phyloP scores from a whole-genome alignment of 2,329 filamentous ascomycete genomes.

The Colletotrichum sojae region DNA sequence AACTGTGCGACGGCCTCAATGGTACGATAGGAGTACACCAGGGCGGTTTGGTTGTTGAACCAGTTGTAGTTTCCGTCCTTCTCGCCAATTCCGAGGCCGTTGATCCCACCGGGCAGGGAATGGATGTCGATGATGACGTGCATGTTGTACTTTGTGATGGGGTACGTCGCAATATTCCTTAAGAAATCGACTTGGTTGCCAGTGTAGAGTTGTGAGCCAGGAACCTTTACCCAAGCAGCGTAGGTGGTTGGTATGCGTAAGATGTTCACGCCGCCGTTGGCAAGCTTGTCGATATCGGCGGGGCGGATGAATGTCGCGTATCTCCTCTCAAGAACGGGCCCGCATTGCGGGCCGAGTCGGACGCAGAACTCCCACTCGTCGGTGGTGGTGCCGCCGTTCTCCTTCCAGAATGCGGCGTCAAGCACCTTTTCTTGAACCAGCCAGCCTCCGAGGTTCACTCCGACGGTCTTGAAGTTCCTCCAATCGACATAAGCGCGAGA shows the following conservation, averaged over 20 bases:
- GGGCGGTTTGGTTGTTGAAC: constrained; percentile 18
- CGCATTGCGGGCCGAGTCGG: background rate
- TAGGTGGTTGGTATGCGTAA: constrained; percentile 24
- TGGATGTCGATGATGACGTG: constrained; percentile 20
- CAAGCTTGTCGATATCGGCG: constrained; percentile 27
- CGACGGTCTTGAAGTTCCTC: no score
- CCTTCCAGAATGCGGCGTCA: no score
- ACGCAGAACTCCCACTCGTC: no score
- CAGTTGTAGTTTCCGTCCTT: constrained; percentile 21
- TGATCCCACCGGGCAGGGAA: constrained; percentile 14
- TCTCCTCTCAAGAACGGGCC: constrained; percentile 13
- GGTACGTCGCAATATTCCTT: constrained; percentile 6
- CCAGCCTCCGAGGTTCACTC: no score
- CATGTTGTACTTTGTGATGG: constrained; percentile 19
- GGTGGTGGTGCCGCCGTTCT: no score
- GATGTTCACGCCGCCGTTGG: constrained; percentile 11
- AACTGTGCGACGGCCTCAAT: constrained; percentile 8
- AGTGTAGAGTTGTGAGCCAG: constrained; percentile 22
- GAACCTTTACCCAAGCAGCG: constrained; percentile 22
- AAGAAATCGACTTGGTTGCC: constrained; percentile 15
- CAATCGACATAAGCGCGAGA: no score
- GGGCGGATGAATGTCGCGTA: constrained; percentile 24
- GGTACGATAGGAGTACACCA: constrained; percentile 9
- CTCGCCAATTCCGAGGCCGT: constrained; percentile 8
- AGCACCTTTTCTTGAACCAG: no score